Percentiles rank a stretch among this genome's conserved stretches.
phyloP scores from a whole-genome alignment of 192 early-diverging fungal species.

The Linnemannia schmuckeri region DNA sequence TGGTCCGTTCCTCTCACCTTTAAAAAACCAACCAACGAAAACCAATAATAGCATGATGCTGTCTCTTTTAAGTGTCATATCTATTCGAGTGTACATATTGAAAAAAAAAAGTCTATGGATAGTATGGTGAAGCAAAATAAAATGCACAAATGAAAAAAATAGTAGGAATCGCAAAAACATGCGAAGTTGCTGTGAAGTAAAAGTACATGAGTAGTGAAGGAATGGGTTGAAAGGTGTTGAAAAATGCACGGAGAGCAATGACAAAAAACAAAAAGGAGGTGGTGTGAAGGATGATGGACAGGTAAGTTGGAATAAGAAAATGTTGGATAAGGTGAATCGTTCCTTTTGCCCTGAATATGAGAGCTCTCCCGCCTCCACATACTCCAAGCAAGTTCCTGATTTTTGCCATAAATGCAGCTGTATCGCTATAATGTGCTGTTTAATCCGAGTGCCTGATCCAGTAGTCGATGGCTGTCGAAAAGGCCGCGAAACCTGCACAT shows the following conservation, averaged over 20 bases:
- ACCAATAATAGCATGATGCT: neutral
- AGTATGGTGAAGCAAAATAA: conserved; percentile 13
- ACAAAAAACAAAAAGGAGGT: neutral
- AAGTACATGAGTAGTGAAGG: conserved; percentile 2
- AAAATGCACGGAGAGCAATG: neutral
- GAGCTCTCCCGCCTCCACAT: neutral
- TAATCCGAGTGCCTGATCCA: conserved; percentile 74
- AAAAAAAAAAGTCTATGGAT: neutral
- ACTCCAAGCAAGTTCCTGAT: neutral
- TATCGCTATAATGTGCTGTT: neutral
- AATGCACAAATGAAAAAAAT: conserved; percentile 12
- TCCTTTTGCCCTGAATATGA: neutral
- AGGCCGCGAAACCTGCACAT: conserved; percentile 95
- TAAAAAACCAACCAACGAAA: conserved; percentile 5
- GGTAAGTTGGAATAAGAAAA: neutral
- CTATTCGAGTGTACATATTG: conserved; percentile 13
- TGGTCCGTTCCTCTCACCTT: conserved; percentile 57
- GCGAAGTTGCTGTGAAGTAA: neutral
- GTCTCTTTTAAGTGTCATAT: neutral
- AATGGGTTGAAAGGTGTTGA: neutral
- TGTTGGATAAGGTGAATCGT: neutral
- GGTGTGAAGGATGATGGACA: no score
- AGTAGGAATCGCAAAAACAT: neutral
- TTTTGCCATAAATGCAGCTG: neutral
- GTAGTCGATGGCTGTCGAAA: conserved; percentile 92